Base-by-base conservation (phyloP, 805 yeast species). In the Ogataea henricii region DNA sequence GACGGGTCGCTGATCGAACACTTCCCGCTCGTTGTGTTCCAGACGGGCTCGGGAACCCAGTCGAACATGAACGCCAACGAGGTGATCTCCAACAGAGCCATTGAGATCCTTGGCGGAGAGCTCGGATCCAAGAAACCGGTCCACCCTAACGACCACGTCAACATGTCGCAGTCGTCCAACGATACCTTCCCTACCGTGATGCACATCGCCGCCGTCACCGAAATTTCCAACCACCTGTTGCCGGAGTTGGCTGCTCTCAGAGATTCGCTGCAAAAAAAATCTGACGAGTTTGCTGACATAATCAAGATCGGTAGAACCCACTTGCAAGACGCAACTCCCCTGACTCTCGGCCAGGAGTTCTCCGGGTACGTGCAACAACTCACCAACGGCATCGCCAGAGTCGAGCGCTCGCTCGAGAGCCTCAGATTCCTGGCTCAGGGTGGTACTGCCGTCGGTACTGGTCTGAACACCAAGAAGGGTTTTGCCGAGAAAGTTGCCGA, bases 401-500 rank as follows among this genome's bases (percentile, higher is more conserved):
- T 94, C 52, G 89, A 89, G 74, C 73, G 73, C 54, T 70, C 85
- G 44, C 79, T 94, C 57, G 88, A 88, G 58, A 82, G 83, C 71
- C 78, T 94, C 67, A 78, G 84, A 63, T 82, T 68, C 68, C 81
- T 94, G 60, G 99, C 99, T 40, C 99, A 94, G 78, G 99, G 99
- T 76, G 99, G 99, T 76, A 94, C 99, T 54, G 99, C 99, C 53
- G 99, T 94, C 47, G 99, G 99, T 62, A 94, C 99, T 47, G 99
- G 99, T 57, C 81, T 94, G 62, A 94, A 94, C 83, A 92, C 98
- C 72, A 85, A 73, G 68, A 80, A 82, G 66, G 98, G 98, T 21
- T 94, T 87, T 68, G 96, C 89, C 62, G 84, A 75, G 60, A 83
- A 86, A 59, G 83, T 94, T 59, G 99, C 99, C 52, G 84, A 78